Conservation (phyloP, 441 rosid genomes). For the Populus hybrid region DNA sequence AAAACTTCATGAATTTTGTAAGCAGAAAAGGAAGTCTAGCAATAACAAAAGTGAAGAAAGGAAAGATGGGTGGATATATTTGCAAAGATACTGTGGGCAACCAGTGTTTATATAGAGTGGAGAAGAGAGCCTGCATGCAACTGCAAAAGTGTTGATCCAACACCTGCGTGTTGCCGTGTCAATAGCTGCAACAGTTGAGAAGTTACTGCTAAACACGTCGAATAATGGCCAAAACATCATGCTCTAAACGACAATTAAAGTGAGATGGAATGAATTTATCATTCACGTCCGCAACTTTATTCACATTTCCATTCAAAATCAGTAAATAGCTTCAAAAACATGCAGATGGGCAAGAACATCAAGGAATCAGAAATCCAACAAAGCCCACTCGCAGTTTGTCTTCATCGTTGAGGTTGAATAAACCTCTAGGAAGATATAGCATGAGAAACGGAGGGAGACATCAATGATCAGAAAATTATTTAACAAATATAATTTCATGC, state of each 20-base stretch:
- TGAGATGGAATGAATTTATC: neutral
- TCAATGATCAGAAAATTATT: neutral
- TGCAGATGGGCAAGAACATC: neutral
- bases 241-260: neutral
- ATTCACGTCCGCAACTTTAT: neutral
- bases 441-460: neutral
- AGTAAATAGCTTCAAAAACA: neutral
- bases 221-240: neutral
- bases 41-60: neutral
- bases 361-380: neutral
- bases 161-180: conserved; percentile 11
- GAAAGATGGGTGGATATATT: neutral
- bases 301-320: neutral
- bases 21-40: neutral
- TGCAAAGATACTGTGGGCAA: conserved; percentile 1
- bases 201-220: neutral
- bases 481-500: neutral
- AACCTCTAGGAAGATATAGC: neutral
- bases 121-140: conserved; percentile 15
- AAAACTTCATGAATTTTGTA: neutral
- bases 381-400: neutral
- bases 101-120: neutral
- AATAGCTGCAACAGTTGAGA: neutral
- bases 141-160: neutral
- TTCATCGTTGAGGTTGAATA: neutral